Conservation (phyloP, 2,329 filamentous ascomycete genomes). For the Madurella mycetomatis region DNA sequence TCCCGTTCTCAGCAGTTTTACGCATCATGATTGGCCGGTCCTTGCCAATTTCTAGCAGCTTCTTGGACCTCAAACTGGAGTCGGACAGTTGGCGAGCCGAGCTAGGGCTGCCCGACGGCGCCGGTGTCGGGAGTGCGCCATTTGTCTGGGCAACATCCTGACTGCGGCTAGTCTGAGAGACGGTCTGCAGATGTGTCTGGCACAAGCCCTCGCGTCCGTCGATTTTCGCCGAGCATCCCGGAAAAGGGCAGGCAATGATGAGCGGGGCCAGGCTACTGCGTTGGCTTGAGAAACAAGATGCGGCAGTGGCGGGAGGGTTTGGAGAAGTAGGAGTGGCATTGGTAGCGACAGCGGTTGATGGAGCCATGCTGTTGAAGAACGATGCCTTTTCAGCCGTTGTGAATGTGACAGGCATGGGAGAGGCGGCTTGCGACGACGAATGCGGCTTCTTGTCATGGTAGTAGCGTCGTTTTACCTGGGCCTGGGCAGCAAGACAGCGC, state of each 20-base stretch:
- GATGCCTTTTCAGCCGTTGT: background rate
- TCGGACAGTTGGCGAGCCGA: background rate
- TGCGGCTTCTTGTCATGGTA: conserved; percentile 18
- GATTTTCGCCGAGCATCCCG: conserved; percentile 14
- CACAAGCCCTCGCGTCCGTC: conserved; percentile 12
- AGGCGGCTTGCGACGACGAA: conserved; percentile 15
- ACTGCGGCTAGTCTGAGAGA: background rate
- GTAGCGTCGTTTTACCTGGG: conserved; percentile 2
- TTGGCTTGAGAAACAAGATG: background rate
- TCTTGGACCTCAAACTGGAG: conserved; percentile 8
- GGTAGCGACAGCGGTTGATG: background rate
- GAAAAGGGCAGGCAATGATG: conserved; percentile 11
- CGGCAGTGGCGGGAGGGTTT: background rate
- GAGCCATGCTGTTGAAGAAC: conserved; percentile 10
- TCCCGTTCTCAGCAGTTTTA: conserved; percentile 14
- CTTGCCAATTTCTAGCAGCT: conserved; percentile 15
- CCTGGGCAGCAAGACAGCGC: conserved; percentile 14
- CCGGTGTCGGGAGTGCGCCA: background rate
- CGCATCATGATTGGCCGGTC: conserved; percentile 15
- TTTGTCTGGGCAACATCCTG: background rate
- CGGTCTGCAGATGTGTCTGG: conserved; percentile 6
- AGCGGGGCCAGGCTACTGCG: background rate
- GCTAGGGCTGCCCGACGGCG: background rate
- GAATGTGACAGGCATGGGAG: conserved; percentile 9
- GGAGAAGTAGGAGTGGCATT: background rate